Evolutionary conservation across 805 yeast genomes (phyloP).

Genomic region (Maudiozyma bulderi): DNA sequence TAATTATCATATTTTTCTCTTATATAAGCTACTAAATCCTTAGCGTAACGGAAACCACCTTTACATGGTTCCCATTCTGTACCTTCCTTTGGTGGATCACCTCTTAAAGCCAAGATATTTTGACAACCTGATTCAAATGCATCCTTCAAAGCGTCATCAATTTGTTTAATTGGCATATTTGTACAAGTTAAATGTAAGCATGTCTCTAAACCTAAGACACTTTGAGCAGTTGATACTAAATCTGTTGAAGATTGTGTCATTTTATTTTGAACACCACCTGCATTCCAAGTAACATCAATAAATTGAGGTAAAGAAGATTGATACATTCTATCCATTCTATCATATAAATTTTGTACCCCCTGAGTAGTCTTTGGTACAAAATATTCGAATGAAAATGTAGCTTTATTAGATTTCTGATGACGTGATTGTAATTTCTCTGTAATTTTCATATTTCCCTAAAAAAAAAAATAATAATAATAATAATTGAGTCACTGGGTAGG

Average conservation of each 20-base stretch:
- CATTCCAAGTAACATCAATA: slow-evolving; percentile 96
- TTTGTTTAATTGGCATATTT: slow-evolving; percentile 73
- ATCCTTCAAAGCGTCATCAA: slow-evolving; percentile 74
- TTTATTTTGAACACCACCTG: slow-evolving; percentile 49
- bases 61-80: slow-evolving; percentile 39
- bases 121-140: slow-evolving; percentile 92
- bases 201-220: slow-evolving; percentile 85
- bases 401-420: slow-evolving; percentile 28
- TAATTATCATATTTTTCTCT: slow-evolving; percentile 70
- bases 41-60: slow-evolving; percentile 78
- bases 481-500: too few species aligned
- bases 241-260: slow-evolving; percentile 77
- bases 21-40: slow-evolving; percentile 74
- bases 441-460: slow-evolving; percentile 27
- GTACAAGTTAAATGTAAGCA: slow-evolving; percentile 98
- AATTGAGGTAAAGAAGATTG: slow-evolving; percentile 75
- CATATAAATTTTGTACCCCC: slow-evolving; percentile 92
- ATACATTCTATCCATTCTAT: slow-evolving; percentile 96
- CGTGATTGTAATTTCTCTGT: slow-evolving; percentile 31
- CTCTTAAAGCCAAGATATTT: slow-evolving; percentile 87
- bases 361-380: slow-evolving; percentile 96
- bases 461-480: too few species aligned
- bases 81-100: slow-evolving; percentile 68
- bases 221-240: slow-evolving; percentile 82
- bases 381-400: slow-evolving; percentile 92